Evolutionary conservation across 192 early-diverging fungal species (phyloP).

Genomic region (Entomortierella chlamydospora): DNA sequence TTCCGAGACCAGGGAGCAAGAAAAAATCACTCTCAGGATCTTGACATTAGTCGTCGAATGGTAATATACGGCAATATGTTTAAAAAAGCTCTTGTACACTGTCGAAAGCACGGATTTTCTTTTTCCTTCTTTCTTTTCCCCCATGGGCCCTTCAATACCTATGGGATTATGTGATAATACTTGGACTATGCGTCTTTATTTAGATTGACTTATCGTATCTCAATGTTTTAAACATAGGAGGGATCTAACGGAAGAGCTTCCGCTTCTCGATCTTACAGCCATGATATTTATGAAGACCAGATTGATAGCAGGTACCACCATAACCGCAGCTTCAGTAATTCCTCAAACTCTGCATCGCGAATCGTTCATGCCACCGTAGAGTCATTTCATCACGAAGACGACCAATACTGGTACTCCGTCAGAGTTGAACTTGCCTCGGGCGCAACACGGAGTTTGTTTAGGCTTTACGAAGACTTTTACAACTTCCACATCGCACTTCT

Average conservation of each 20-base stretch:
- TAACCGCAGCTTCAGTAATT: constrained; percentile 65
- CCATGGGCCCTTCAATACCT: too few relatives aligned
- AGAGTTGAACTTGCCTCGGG: constrained; percentile 66
- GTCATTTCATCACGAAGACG: constrained; percentile 75
- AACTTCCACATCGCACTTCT: constrained; percentile 79
- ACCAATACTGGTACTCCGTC: constrained; percentile 79
- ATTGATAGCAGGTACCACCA: constrained; percentile 46
- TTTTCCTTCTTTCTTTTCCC: not conserved
- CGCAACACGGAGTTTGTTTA: constrained; percentile 71
- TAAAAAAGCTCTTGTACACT: not conserved
- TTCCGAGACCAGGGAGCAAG: constrained; percentile 1
- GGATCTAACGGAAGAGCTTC: constrained; percentile 34
- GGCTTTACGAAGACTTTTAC: constrained; percentile 85
- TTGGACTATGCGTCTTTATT: not conserved
- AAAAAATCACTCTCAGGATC: constrained; percentile 29
- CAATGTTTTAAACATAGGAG: not conserved
- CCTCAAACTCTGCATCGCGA: constrained; percentile 67
- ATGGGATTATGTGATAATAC: constrained; percentile 11
- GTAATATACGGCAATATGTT: constrained; percentile 6
- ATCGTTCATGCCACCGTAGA: constrained; percentile 71
- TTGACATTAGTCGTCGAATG: constrained; percentile 33
- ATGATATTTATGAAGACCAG: constrained; percentile 70
- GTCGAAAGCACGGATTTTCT: not conserved
- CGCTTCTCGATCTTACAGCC: constrained; percentile 70
- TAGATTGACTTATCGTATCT: too few relatives aligned